These are phyloP conservation scores for Berberis vulgaris DNA, from an alignment of 164 flowering plant genomes.

Conservation along the genomic window DNA sequence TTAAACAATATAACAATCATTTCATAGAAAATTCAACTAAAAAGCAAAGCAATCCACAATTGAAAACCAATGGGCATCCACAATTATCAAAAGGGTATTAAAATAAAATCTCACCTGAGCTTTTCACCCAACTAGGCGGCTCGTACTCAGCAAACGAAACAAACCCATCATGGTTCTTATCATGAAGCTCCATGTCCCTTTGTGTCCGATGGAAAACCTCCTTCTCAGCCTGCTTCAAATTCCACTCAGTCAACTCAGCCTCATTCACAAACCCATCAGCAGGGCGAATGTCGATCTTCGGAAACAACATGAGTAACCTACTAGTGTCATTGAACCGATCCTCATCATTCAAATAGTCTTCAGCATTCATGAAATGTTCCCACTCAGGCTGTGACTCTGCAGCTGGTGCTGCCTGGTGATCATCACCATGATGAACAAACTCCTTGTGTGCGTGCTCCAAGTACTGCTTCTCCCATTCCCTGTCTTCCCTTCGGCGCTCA, in stretches of 20 bases:
- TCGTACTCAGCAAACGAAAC: slow-evolving; percentile 81
- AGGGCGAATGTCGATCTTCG: slow-evolving; percentile 78
- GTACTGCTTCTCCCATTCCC: slow-evolving; percentile 60
- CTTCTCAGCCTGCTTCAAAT: slow-evolving; percentile 36
- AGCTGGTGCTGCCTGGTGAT: slow-evolving; percentile 12
- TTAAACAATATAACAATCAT: too few relatives aligned
- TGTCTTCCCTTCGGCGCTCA: slow-evolving; percentile 81
- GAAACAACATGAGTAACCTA: slow-evolving; percentile 61
- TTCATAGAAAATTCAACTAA: background rate
- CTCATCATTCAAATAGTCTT: slow-evolving; percentile 86
- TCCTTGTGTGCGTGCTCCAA: slow-evolving; percentile 26
- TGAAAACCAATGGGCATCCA: too few relatives aligned
- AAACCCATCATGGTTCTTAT: slow-evolving; percentile 77
- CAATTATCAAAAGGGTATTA: background rate
- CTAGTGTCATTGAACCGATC: slow-evolving; percentile 67
- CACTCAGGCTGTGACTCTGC: slow-evolving; percentile 75
- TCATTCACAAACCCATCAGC: slow-evolving; percentile 59
- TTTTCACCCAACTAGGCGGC: slow-evolving; percentile 70
- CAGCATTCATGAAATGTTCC: slow-evolving; percentile 89
- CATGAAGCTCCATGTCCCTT: slow-evolving; percentile 87
- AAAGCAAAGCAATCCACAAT: background rate
- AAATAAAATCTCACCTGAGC: slow-evolving; percentile 34
- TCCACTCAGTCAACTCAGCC: slow-evolving; percentile 75
- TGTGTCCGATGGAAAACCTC: slow-evolving; percentile 78
- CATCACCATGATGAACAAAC: background rate